Evolutionary conservation across 164 flowering plant species (phyloP).

Genomic region (Liquidambar formosana): DNA sequence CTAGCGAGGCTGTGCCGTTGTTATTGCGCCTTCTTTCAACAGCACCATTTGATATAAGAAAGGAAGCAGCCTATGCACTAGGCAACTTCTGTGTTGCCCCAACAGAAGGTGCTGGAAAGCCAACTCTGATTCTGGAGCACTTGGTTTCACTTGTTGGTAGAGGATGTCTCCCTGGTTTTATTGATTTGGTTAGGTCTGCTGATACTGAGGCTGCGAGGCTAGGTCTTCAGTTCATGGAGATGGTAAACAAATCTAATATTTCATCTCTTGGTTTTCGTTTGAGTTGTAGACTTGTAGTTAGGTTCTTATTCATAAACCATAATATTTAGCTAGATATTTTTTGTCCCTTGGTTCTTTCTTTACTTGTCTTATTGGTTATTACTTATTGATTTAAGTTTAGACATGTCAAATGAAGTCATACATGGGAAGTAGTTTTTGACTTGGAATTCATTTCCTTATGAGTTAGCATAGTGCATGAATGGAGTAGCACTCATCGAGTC

Average conservation of each 20-base stretch:
- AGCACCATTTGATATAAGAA: conserved; percentile 88
- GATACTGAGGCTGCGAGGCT: conserved; percentile 88
- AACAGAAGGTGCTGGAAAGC: conserved; percentile 52
- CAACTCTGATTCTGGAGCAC: conserved; percentile 73
- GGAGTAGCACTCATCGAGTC: no score
- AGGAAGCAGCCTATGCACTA: conserved; percentile 87
- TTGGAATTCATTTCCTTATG: no score
- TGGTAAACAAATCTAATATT: conserved; percentile 50
- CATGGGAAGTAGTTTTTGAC: no score
- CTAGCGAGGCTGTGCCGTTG: conserved; percentile 64
- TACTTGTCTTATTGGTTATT: neutral
- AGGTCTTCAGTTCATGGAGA: conserved; percentile 93
- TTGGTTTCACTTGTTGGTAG: conserved; percentile 68
- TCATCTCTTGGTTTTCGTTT: neutral
- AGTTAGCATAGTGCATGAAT: no score
- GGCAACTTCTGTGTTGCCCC: conserved; percentile 95
- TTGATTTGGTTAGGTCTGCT: conserved; percentile 83
- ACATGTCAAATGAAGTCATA: no score
- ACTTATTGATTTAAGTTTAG: neutral
- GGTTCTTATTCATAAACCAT: neutral
- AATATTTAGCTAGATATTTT: neutral
- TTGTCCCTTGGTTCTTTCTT: neutral
- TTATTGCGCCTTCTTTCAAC: conserved; percentile 67
- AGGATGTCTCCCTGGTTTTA: conserved; percentile 87
- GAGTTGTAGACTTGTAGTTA: neutral